These are phyloP conservation scores for Flaveria ramosissima DNA, from an alignment of 129 eudicot genomes.

Conservation along the genomic window DNA sequence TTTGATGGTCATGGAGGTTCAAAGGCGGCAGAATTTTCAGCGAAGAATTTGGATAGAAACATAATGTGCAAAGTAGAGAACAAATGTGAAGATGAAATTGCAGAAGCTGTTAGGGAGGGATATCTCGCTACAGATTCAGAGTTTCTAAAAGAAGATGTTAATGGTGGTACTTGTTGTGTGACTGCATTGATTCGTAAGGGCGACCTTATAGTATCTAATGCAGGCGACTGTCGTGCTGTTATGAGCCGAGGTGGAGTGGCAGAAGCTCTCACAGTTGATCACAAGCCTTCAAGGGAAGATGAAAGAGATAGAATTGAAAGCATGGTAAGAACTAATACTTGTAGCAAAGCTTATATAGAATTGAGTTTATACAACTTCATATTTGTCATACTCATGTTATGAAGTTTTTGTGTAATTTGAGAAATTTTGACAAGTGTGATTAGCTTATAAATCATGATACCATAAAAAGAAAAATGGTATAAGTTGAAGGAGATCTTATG, in stretches of 20 bases:
- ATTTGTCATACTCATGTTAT: too few relatives aligned
- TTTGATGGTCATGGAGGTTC: conserved; percentile 97
- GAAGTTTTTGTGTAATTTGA: too few relatives aligned
- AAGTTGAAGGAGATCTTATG: conserved; percentile 4
- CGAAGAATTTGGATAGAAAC: conserved; percentile 55
- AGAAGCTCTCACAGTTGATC: conserved; percentile 84
- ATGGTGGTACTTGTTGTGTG: conserved; percentile 84
- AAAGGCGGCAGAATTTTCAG: conserved; percentile 79
- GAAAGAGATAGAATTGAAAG: conserved; percentile 66
- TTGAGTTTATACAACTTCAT: too few relatives aligned
- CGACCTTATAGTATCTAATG: conserved; percentile 70
- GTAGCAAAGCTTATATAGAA: background rate
- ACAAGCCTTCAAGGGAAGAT: conserved; percentile 68
- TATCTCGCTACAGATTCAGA: conserved; percentile 70
- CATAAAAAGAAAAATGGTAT: background rate
- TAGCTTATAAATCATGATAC: background rate
- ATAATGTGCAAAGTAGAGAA: conserved; percentile 51
- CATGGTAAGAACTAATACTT: conserved; percentile 38
- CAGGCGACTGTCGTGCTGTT: conserved; percentile 90
- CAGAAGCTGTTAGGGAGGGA: conserved; percentile 67
- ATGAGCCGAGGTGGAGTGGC: conserved; percentile 86
- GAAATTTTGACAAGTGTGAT: background rate
- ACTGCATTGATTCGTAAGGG: conserved; percentile 74
- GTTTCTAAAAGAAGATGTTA: conserved; percentile 52
- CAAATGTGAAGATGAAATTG: conserved; percentile 47